phyloP scores from a whole-genome alignment of 768 basidiomycete genomes.

The Leccinellum albellum region DNA sequence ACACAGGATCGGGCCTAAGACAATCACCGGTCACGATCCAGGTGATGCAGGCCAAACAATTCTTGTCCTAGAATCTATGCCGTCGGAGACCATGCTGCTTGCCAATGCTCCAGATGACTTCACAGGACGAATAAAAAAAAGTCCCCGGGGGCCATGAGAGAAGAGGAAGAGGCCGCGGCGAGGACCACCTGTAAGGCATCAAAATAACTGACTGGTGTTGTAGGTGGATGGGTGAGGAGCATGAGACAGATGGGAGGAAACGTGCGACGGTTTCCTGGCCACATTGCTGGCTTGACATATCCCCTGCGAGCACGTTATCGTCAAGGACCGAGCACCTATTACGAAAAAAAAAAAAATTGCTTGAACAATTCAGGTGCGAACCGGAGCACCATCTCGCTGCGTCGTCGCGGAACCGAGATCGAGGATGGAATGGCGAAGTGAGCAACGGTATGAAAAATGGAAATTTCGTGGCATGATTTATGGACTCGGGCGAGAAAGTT shows the following conservation, averaged over 20 bases:
- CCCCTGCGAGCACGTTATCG: background rate
- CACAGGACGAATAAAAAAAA: background rate
- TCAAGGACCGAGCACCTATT: background rate
- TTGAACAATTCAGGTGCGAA: background rate
- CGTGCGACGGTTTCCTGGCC: background rate
- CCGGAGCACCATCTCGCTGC: background rate
- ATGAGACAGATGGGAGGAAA: background rate
- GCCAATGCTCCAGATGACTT: background rate
- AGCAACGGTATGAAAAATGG: background rate
- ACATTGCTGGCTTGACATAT: background rate
- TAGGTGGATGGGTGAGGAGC: background rate
- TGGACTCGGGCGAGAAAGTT: background rate
- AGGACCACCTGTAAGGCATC: background rate
- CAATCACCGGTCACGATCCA: background rate
- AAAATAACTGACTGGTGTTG: background rate
- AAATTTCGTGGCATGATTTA: background rate
- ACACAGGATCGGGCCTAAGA: background rate
- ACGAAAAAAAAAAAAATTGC: background rate
- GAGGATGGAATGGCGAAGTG: background rate
- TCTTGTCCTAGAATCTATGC: background rate
- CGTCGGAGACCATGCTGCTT: too few species aligned
- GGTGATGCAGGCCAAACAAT: background rate
- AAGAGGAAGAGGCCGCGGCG: background rate
- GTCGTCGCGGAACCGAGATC: background rate
- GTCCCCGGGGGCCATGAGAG: background rate